These are phyloP conservation scores for Teunomyces lycoperdinae DNA, from an alignment of 805 yeast species.

Conservation along the genomic window DNA sequence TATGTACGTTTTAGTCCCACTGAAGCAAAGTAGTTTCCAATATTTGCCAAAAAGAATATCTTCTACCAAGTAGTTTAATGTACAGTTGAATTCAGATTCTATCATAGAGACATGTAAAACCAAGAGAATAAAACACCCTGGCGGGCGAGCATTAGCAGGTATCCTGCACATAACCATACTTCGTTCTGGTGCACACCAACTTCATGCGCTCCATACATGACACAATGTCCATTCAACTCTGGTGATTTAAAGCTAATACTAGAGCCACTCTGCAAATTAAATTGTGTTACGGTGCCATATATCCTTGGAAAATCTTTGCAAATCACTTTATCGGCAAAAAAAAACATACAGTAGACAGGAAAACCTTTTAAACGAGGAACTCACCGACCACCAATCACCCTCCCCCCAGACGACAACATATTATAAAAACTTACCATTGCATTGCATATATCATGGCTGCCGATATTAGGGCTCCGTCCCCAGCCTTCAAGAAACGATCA, in stretches of 20 bases:
- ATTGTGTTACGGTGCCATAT: not conserved
- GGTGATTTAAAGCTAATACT: not conserved
- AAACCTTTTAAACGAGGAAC: not conserved
- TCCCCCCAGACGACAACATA: not conserved
- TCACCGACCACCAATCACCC: not conserved
- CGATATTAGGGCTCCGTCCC: not conserved
- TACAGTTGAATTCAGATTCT: too few species aligned
- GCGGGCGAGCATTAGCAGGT: too few species aligned
- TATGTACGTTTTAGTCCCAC: too few species aligned
- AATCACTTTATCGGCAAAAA: not conserved
- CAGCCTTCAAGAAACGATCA: constrained; percentile 28
- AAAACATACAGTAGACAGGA: too few species aligned
- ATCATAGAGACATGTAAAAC: too few species aligned
- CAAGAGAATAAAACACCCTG: too few species aligned
- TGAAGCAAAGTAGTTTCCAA: too few species aligned
- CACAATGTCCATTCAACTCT: not conserved
- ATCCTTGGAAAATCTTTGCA: not conserved
- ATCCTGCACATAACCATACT: not conserved
- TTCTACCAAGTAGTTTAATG: too few species aligned
- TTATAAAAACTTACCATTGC: not conserved
- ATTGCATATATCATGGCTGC: not conserved
- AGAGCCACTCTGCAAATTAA: not conserved
- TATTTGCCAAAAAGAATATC: too few species aligned
- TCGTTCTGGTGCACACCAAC: not conserved
- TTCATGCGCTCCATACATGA: not conserved